Percentiles rank a stretch among this genome's conserved stretches.
phyloP scores from a whole-genome alignment of 371 early-diverging fungal genomes.

The Mucor indicus region DNA sequence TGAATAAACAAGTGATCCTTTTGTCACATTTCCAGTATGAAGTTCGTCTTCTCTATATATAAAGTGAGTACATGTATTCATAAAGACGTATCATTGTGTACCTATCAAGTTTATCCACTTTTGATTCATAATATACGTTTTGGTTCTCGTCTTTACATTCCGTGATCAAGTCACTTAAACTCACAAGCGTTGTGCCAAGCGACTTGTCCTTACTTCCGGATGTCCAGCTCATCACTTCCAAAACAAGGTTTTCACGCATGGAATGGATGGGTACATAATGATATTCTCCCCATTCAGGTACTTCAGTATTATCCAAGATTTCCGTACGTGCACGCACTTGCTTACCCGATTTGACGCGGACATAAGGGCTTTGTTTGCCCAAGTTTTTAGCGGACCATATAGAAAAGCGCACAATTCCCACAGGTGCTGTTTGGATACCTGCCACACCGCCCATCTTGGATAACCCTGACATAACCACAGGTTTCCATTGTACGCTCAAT shows the following conservation, averaged over 20 bases:
- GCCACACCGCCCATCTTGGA: slow-evolving; percentile 34
- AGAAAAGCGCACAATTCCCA: slow-evolving; percentile 79
- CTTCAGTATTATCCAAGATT: slow-evolving; percentile 64
- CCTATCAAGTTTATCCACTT: slow-evolving; percentile 26
- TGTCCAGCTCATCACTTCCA: slow-evolving; percentile 79
- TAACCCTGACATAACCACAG: slow-evolving; percentile 45
- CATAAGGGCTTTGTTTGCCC: slow-evolving; percentile 82
- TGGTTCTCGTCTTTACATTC: slow-evolving; percentile 16
- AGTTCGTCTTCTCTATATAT: slow-evolving; percentile 33
- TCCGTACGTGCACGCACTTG: slow-evolving; percentile 67
- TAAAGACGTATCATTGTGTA: slow-evolving; percentile 1
- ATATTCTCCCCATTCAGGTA: slow-evolving; percentile 88
- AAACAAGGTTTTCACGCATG: slow-evolving; percentile 59
- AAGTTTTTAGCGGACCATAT: slow-evolving; percentile 70
- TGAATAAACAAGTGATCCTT: slow-evolving; percentile 59
- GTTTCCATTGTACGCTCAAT: slow-evolving; percentile 56
- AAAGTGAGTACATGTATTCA: too few species aligned
- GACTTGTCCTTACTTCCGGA: slow-evolving; percentile 60
- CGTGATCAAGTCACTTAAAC: slow-evolving; percentile 39
- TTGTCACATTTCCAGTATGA: slow-evolving; percentile 44
- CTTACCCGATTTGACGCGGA: slow-evolving; percentile 60
- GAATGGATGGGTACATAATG: slow-evolving; percentile 70
- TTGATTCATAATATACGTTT: slow-evolving; percentile 27
- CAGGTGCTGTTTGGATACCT: slow-evolving; percentile 51
- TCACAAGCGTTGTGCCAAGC: slow-evolving; percentile 56